Percentiles rank a stretch among this genome's conserved stretches.
phyloP scores from a whole-genome alignment of 1,139 yeast genomes.

The Pichia sp. region DNA sequence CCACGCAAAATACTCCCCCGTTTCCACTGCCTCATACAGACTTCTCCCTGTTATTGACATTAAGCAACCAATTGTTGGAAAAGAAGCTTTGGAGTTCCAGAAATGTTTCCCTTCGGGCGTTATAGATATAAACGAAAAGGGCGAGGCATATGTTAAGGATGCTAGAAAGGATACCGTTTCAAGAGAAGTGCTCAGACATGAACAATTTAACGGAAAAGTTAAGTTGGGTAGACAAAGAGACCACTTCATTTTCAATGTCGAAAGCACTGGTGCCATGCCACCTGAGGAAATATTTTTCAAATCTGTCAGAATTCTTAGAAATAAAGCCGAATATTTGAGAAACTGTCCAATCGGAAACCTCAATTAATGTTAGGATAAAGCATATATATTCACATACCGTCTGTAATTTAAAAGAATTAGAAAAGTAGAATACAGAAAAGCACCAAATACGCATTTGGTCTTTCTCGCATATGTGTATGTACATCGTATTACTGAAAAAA shows the following conservation, averaged over 20 bases:
- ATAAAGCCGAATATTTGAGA: constrained; percentile 79
- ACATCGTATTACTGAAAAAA: not conserved
- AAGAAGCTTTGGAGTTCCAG: constrained; percentile 72
- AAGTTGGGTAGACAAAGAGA: constrained; percentile 87
- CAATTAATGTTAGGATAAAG: constrained; percentile 16
- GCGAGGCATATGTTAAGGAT: constrained; percentile 77
- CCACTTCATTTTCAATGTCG: constrained; percentile 90
- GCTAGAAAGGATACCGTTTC: constrained; percentile 94
- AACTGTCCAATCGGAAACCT: constrained; percentile 68
- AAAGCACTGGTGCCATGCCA: constrained; percentile 93
- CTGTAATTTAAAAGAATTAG: not conserved
- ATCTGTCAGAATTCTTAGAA: constrained; percentile 76
- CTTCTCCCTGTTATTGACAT: constrained; percentile 88
- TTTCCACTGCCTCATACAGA: constrained; percentile 95
- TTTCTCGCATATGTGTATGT: constrained; percentile 3
- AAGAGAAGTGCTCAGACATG: constrained; percentile 91
- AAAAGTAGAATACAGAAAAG: not conserved
- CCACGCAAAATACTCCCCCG: constrained; percentile 97
- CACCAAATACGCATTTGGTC: not conserved
- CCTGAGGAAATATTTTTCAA: constrained; percentile 95
- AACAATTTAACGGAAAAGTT: constrained; percentile 83
- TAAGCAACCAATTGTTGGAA: constrained; percentile 67
- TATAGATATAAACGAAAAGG: constrained; percentile 64
- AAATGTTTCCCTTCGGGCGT: constrained; percentile 93
- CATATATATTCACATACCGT: not conserved